Conservation (phyloP, 2,329 filamentous ascomycete species). For the Apiospora koreana region DNA sequence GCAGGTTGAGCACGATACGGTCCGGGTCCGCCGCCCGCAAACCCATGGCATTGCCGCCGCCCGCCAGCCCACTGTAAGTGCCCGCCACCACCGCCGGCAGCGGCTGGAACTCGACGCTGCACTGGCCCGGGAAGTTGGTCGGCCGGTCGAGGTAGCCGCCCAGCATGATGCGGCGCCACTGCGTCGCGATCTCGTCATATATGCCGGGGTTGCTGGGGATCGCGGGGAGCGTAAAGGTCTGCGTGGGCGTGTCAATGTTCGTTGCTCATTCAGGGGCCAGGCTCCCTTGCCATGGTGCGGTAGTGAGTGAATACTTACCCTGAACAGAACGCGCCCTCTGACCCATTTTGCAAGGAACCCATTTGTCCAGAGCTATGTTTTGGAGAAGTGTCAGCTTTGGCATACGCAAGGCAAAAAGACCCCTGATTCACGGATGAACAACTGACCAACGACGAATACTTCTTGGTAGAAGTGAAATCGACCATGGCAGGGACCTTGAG, state of each 20-base stretch:
- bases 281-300: slow-evolving; percentile 11
- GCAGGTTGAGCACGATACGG: slow-evolving; percentile 27
- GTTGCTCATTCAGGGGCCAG: not conserved
- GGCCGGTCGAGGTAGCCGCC: slow-evolving; percentile 24
- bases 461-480: slow-evolving; percentile 22
- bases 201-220: slow-evolving; percentile 27
- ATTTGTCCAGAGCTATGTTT: slow-evolving; percentile 21
- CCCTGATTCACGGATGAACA: not conserved
- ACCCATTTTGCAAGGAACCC: slow-evolving; percentile 14
- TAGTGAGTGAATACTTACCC: not conserved
- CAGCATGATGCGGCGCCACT: slow-evolving; percentile 27
- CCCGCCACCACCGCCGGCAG: slow-evolving; percentile 28
- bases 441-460: slow-evolving; percentile 17
- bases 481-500: slow-evolving; percentile 28
- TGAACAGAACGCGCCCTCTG: not conserved
- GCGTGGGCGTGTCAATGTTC: not conserved
- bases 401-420: not conserved
- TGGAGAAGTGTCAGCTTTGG: not conserved
- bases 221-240: slow-evolving; percentile 29
- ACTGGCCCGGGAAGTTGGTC: slow-evolving; percentile 23
- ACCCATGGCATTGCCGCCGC: slow-evolving; percentile 30
- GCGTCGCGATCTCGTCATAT: slow-evolving; percentile 34
- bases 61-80: slow-evolving; percentile 20
- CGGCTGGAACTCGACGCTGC: slow-evolving; percentile 35
- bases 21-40: slow-evolving; percentile 22